Base-by-base conservation (phyloP, 768 basidiomycete species). In the Dendrothele bispora region DNA sequence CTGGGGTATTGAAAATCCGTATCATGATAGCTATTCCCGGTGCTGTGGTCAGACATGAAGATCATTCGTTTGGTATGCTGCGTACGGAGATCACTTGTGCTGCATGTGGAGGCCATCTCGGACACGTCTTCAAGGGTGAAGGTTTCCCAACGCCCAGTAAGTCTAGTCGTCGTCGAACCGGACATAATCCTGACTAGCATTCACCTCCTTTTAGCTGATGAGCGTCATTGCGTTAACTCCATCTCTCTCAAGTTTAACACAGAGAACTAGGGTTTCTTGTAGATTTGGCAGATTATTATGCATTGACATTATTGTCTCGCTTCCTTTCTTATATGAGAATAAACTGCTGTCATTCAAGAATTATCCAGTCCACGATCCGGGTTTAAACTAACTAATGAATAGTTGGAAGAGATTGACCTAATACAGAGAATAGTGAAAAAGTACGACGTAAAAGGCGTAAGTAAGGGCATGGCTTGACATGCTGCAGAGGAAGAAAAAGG, bases 71-170 rank as follows among this genome's bases (percentile, higher is more conserved):
- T 48, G 86, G 86, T 35, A 86, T 80, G 77, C 68, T 69, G 6
- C 80, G 94, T 40, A 92, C 72, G 15, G 94, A 97, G 71, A 95
- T 98, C 38, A 86, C 82, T 22, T 95, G 92, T 60, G 77, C 90
- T 15, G 88, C 91, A 2, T 95, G 94, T 59, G 92, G 91, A 7
- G 92, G 94, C 1, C 95, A 98, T 63, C 76, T 98, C 5, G 95
- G 95, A 4, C 94, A 98, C 61, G 89, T 98, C 32, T 98, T 98
- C 80, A 89, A 90, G 60, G 93, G 93, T 29, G 94, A 95, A 67
- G 86, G 87, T 2, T 93, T 79, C 66, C 48, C 68, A 5, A 91
- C 83, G 0, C 91, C 91, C 3, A 91, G 89, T 86, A 61, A 29
- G 85, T 69, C 26, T 11, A 5, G 17, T 32, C 49, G 20, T 34